Evolutionary conservation across 2,329 filamentous ascomycete species (phyloP).

Genomic region (Pseudocercospora fijiensis): DNA sequence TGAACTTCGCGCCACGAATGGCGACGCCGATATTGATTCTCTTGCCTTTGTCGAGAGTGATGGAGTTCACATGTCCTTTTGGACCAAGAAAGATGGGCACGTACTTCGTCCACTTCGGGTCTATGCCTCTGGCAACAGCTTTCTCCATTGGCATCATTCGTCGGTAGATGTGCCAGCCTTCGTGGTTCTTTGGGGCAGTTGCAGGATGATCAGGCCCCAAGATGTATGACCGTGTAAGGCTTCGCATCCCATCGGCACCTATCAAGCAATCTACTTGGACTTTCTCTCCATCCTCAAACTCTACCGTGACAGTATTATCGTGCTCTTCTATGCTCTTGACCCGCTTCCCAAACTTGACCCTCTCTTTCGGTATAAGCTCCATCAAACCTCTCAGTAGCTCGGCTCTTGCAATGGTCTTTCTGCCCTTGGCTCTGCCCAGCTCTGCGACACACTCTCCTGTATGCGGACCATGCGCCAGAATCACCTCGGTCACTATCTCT

Average conservation of each 20-base stretch:
- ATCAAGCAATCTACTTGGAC: constrained; percentile 51
- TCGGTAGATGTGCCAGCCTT: constrained; percentile 38
- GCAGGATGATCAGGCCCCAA: constrained; percentile 40
- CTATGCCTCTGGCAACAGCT: constrained; percentile 32
- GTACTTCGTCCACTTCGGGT: constrained; percentile 34
- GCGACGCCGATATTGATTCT: constrained; percentile 34
- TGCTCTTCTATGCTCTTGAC: constrained; percentile 39
- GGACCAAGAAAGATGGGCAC: constrained; percentile 38
- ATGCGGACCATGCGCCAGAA: constrained; percentile 36
- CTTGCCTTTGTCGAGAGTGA: constrained; percentile 36
- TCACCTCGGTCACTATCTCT: constrained; percentile 39
- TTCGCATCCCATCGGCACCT: constrained; percentile 56
- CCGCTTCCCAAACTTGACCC: constrained; percentile 48
- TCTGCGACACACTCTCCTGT: constrained; percentile 47
- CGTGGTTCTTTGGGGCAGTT: constrained; percentile 34
- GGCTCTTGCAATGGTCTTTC: constrained; percentile 45
- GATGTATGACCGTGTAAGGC: constrained; percentile 48
- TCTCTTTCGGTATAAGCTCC: constrained; percentile 45
- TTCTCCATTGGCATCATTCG: constrained; percentile 34
- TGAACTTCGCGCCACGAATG: constrained; percentile 30
- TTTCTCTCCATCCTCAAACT: constrained; percentile 51
- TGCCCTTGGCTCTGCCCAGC: constrained; percentile 38
- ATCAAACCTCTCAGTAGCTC: constrained; percentile 53
- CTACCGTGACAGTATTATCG: constrained; percentile 39
- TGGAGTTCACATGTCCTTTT: constrained; percentile 36